Base-by-base conservation (phyloP, 176 grass and related monocot species). In the Triticum turgidum region DNA sequence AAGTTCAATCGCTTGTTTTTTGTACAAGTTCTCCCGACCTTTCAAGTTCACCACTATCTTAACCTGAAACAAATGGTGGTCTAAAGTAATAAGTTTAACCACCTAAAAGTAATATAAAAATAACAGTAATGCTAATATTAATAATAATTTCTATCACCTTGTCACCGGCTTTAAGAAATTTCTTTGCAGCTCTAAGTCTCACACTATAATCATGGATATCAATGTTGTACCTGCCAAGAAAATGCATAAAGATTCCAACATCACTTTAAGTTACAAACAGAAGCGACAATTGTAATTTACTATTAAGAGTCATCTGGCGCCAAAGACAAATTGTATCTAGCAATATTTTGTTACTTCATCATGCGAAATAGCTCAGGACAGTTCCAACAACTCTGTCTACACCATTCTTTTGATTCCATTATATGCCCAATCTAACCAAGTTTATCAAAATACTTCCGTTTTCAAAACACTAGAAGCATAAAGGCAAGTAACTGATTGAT, bases 31-130 rank as follows among this genome's bases (percentile, higher is more conserved):
- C 82, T 98, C 88, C 24, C 92, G 87, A 29, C 94, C 94, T 94
- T 91, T 98, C 89, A 98, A 91, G 71, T 86, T 94, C 59, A 98
- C 97, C 61, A 98, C 95, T 79, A 94, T 86, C 80, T 98, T 98
- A 82, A 93, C 94, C 97, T 98, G 84, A 68, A 94, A 83, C 21
- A 59, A 59, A 59, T 59, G 11, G 5, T 11, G 54, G 15, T 75
- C 45, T 86, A 37, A 61, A 87, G 54, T 6, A 84, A 80, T 80
- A 87, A 83, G 69, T 76, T 42, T 73, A 39, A 76, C 17, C 44
- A 17, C 25, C 42, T 42, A 75, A 54, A 2, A 54, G 14, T 65
- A 80, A 42, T 4, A 49, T 49, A 14, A 49, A 14, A 49, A 61
- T 45, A 76, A 27, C 42, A 83, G 27, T 11, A 83, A 38, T 7